phyloP scores from a whole-genome alignment of 2,329 filamentous ascomycete genomes.

The Arthrocladium fulminans region DNA sequence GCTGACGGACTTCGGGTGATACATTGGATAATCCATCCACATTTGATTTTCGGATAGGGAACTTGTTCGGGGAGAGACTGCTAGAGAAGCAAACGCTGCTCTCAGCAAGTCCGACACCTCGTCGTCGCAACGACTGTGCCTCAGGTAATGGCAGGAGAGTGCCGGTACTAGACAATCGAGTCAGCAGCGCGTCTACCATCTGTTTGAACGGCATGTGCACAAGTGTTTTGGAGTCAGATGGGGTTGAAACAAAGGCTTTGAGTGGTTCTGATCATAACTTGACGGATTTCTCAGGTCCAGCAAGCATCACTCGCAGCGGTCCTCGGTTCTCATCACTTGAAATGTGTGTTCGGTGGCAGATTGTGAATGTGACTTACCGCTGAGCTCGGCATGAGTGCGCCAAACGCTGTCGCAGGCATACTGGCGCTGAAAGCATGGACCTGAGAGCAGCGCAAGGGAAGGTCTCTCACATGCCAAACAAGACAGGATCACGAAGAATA shows the following conservation, averaged over 20 bases:
- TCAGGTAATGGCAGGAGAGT: background rate
- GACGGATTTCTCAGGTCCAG: constrained; percentile 20
- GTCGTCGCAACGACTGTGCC: background rate
- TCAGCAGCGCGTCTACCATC: background rate
- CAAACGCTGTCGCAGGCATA: constrained; percentile 7
- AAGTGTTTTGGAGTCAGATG: background rate
- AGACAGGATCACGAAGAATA: too few relatives aligned
- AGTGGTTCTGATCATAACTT: constrained; percentile 39
- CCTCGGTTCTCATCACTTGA: constrained; percentile 44
- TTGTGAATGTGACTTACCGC: constrained; percentile 31
- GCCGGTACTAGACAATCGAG: background rate
- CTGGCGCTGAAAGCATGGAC: constrained; percentile 7
- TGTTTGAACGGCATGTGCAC: background rate
- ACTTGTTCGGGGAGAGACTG: background rate
- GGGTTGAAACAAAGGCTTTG: constrained; percentile 12
- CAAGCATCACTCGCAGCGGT: constrained; percentile 60
- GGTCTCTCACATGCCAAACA: background rate
- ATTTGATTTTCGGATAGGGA: background rate
- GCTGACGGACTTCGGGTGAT: background rate
- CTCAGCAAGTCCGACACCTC: background rate
- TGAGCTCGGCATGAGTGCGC: background rate
- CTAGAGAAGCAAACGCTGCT: background rate
- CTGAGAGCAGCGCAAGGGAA: background rate
- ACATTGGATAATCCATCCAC: background rate
- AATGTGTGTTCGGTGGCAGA: constrained; percentile 4